Evolutionary conservation across 805 yeast species (phyloP).

Genomic region (Yarrowia deformans): DNA sequence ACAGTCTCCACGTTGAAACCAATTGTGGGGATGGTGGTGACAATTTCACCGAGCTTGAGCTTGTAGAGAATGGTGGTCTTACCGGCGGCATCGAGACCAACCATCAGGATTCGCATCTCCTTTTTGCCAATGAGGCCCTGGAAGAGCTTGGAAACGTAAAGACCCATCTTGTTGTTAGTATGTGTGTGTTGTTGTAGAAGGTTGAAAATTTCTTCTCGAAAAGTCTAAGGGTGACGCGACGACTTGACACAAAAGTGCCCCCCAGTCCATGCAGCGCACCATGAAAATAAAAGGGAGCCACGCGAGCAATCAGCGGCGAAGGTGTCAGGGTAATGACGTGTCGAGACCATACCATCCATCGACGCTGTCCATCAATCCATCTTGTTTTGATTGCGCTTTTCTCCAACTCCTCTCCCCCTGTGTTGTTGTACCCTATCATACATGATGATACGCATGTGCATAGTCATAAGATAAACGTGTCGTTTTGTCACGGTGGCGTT

Average conservation of each 20-base stretch:
- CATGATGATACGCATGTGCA: slow-evolving; percentile 38
- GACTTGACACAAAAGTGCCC: slow-evolving; percentile 3
- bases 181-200: slow-evolving; percentile 29
- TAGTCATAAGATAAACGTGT: slow-evolving; percentile 36
- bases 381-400: not conserved
- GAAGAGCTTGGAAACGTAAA: slow-evolving; percentile 91
- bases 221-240: slow-evolving; percentile 39
- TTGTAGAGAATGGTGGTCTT: slow-evolving; percentile 95
- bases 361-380: not conserved
- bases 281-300: slow-evolving; percentile 21
- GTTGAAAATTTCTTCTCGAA: slow-evolving; percentile 34
- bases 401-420: slow-evolving; percentile 1
- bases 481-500: slow-evolving; percentile 37
- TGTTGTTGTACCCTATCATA: slow-evolving; percentile 29
- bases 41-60: slow-evolving; percentile 94
- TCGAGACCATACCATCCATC: not conserved
- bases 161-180: slow-evolving; percentile 71
- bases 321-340: not conserved
- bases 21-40: slow-evolving; percentile 94
- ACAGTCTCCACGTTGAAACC: slow-evolving; percentile 98
- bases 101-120: slow-evolving; percentile 98
- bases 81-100: slow-evolving; percentile 98
- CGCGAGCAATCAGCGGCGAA: slow-evolving; percentile 15
- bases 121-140: slow-evolving; percentile 95
- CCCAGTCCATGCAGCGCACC: not conserved